These are phyloP conservation scores for Carallia brachiata DNA, from an alignment of 345 rosid species.

Conservation along the genomic window DNA sequence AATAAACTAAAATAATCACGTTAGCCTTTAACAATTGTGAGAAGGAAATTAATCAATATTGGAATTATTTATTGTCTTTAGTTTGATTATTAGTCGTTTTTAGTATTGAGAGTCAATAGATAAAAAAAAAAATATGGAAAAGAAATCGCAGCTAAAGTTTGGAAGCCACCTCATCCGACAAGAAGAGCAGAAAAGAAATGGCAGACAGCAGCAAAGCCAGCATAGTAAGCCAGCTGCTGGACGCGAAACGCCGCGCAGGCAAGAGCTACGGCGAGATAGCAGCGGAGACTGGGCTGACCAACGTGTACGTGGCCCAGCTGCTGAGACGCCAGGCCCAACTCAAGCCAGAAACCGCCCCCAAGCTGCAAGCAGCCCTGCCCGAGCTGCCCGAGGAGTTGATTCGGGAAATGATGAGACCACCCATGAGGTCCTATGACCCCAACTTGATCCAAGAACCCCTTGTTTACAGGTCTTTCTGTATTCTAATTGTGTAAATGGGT, in stretches of 20 bases:
- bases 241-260: constrained; percentile 59
- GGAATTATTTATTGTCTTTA: too few species aligned
- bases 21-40: too few species aligned
- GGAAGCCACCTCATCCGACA: too few species aligned
- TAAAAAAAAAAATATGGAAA: too few species aligned
- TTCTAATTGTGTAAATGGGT: not conserved
- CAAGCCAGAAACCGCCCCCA: constrained; percentile 63
- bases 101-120: too few species aligned
- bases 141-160: too few species aligned
- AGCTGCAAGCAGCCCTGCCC: constrained; percentile 67
- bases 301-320: constrained; percentile 85
- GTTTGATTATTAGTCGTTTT: too few species aligned
- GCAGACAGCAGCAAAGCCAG: constrained; percentile 39
- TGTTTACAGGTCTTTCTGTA: constrained; percentile 66
- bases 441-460: constrained; percentile 77
- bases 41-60: too few species aligned
- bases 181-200: constrained; percentile 21
- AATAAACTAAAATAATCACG: too few species aligned
- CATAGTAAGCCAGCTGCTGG: constrained; percentile 35
- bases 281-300: constrained; percentile 72
- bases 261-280: constrained; percentile 62
- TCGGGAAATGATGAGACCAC: constrained; percentile 68
- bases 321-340: constrained; percentile 88
- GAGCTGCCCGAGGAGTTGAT: constrained; percentile 53
- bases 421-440: constrained; percentile 73